Base-by-base conservation (phyloP, 108 stramenopile species). In the Nitzschia sp. region DNA sequence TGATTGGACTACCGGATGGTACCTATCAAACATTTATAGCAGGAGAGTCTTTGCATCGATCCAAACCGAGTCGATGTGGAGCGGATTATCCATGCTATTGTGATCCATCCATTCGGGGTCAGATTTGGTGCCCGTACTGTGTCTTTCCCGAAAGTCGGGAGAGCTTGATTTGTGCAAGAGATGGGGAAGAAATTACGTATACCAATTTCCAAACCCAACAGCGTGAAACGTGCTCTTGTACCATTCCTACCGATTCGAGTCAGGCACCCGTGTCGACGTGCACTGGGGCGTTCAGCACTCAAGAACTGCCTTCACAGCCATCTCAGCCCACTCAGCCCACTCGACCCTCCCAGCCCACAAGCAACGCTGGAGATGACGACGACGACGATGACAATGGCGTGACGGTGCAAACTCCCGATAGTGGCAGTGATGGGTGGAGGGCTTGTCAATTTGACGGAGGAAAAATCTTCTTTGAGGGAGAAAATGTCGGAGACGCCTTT, bases 51-150 rank as follows among this genome's bases (percentile, higher is more conserved):
- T 5, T 61, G n/a, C 36, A 4, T 5, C 4, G 35, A n/a, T 5
- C 11, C 4, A 34, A 19, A 24, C 18, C 29, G 2, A 34, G 60
- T 42, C 29, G 29, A 17, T 61, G 60, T 38, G 60, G 60, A 61
- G n/a, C 33, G 6, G 35, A 34, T 2, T 61, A 19, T 61, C 60
- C 60, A 8, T 61, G 23, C 23, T 61, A 61, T 23, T 73, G 72
- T 30, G 36, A 73, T 29, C 72, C 72, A 21, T 46, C 64, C 56
- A 2, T 65, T 33, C 53, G 51, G 32, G 38, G 53, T 13, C 62
- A 65, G 51, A 0, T 55, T 11, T 46, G 63, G 27, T 73, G 72
- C 25, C 60, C 60, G 3, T 61, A 61, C 21, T 61, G 60, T 36
- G 18, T 34, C 15, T 38, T 23, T 24, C 21, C 5, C 3, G 60